These are phyloP conservation scores for Boletus coccyginus DNA, from an alignment of 768 basidiomycete species.

Conservation along the genomic window DNA sequence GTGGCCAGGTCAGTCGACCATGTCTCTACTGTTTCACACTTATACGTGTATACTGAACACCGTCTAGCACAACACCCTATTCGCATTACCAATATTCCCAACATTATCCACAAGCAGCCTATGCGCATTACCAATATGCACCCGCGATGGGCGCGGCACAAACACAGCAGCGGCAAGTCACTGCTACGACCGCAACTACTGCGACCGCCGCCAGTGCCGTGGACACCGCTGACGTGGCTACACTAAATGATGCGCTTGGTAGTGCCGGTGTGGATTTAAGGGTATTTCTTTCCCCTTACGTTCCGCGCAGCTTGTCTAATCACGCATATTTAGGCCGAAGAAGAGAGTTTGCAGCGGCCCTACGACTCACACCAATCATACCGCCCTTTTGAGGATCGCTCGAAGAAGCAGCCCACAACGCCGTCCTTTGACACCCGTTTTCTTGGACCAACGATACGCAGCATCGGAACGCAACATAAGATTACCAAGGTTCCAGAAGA, in stretches of 20 bases:
- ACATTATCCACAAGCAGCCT: conserved; percentile 37
- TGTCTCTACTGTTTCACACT: neutral
- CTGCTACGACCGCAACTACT: conserved; percentile 14
- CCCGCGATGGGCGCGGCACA: conserved; percentile 28
- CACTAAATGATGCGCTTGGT: conserved; percentile 79
- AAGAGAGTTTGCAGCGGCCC: conserved; percentile 71
- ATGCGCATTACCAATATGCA: conserved; percentile 44
- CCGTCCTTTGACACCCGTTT: conserved; percentile 69
- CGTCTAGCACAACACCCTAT: conserved; percentile 44
- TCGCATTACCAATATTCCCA: conserved; percentile 44
- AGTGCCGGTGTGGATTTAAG: conserved; percentile 84
- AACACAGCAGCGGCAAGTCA: conserved; percentile 31
- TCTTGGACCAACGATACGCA: conserved; percentile 65
- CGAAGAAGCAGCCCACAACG: conserved; percentile 69
- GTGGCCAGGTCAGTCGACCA: conserved; percentile 40
- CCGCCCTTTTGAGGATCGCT: conserved; percentile 74
- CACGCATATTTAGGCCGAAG: conserved; percentile 64
- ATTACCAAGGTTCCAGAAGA: conserved; percentile 69
- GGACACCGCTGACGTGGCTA: too few relatives aligned
- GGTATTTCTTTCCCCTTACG: conserved; percentile 38
- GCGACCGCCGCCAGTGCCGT: conserved; percentile 35
- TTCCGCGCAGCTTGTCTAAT: neutral
- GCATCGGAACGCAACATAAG: conserved; percentile 65
- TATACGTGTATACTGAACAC: conserved; percentile 2
- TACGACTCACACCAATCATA: conserved; percentile 61